Evolutionary conservation across 2,329 filamentous ascomycete species (phyloP).

Genomic region (Colletotrichum orbiculare): DNA sequence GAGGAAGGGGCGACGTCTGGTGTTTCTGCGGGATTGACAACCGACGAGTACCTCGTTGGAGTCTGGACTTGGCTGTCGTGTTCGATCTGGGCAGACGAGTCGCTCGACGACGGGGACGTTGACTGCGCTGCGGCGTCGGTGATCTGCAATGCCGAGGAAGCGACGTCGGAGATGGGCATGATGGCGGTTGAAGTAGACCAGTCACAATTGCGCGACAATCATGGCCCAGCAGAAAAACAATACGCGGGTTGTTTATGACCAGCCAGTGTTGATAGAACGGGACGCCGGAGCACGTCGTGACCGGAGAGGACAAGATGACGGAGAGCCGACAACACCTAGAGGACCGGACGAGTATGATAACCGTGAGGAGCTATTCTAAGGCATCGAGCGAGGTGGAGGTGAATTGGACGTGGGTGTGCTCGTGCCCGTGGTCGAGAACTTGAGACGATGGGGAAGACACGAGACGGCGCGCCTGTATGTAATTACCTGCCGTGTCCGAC

Average conservation of each 20-base stretch:
- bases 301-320: too few species aligned
- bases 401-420: too few species aligned
- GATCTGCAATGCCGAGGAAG: slow-evolving; percentile 4
- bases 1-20: slow-evolving; percentile 2
- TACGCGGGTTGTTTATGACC: too few species aligned
- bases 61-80: slow-evolving; percentile 1
- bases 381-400: slow-evolving; percentile 32
- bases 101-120: slow-evolving; percentile 20
- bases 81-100: slow-evolving; percentile 12
- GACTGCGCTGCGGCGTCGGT: slow-evolving; percentile 6
- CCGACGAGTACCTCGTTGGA: slow-evolving; percentile 2
- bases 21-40: not conserved
- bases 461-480: slow-evolving; percentile 30
- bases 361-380: slow-evolving; percentile 12
- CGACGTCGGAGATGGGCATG: slow-evolving; percentile 26
- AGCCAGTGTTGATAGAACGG: too few species aligned
- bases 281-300: too few species aligned
- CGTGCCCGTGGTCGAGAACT: too few species aligned
- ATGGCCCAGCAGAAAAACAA: slow-evolving; percentile 3
- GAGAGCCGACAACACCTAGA: too few species aligned
- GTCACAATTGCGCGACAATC: slow-evolving; percentile 12
- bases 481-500: slow-evolving; percentile 11
- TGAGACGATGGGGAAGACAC: slow-evolving; percentile 32
- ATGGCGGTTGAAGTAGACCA: slow-evolving; percentile 5
- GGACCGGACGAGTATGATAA: too few species aligned